Evolutionary conservation across 1,284 basidiomycete species (phyloP).

Genomic region (Rugosomyces carneus): DNA sequence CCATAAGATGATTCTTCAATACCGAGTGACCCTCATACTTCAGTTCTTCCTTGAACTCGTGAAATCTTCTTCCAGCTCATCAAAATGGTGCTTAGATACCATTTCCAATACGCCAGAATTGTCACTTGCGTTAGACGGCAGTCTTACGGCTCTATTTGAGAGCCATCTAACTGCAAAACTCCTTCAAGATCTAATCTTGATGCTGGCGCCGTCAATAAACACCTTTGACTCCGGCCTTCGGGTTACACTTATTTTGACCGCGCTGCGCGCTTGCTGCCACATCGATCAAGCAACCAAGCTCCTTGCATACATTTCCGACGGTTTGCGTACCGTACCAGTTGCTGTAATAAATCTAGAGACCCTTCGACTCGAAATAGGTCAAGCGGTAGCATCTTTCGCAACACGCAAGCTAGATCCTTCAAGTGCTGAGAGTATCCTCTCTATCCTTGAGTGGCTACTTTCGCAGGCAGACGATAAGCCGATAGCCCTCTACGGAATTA

Average conservation of each 20-base stretch:
- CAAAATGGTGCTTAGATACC: constrained; percentile 29
- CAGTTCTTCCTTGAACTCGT: constrained; percentile 35
- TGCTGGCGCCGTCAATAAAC: constrained; percentile 22
- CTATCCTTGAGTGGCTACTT: constrained; percentile 44
- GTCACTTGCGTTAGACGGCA: constrained; percentile 22
- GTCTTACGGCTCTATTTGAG: constrained; percentile 29
- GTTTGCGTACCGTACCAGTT: constrained; percentile 25
- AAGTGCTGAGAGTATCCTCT: constrained; percentile 32
- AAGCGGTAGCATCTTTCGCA: constrained; percentile 27
- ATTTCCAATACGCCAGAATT: constrained; percentile 27
- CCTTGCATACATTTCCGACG: constrained; percentile 20
- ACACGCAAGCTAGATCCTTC: constrained; percentile 23
- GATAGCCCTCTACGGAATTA: constrained; percentile 35
- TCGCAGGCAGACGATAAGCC: constrained; percentile 32
- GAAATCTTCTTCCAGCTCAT: constrained; percentile 24
- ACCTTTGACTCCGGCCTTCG: constrained; percentile 35
- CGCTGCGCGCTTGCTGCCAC: constrained; percentile 35
- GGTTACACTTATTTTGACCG: constrained; percentile 37
- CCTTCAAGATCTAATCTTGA: constrained; percentile 22
- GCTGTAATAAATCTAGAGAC: constrained; percentile 21
- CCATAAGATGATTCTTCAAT: constrained; percentile 24
- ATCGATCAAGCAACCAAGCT: constrained; percentile 16
- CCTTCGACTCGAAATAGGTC: constrained; percentile 33
- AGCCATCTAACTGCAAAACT: constrained; percentile 27
- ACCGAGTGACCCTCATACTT: constrained; percentile 36